A percentile compares a stretch with the other conserved stretches of the same genome.
Conservation (phyloP, 352 stramenopile species). For the Pythium brassicae region DNA sequence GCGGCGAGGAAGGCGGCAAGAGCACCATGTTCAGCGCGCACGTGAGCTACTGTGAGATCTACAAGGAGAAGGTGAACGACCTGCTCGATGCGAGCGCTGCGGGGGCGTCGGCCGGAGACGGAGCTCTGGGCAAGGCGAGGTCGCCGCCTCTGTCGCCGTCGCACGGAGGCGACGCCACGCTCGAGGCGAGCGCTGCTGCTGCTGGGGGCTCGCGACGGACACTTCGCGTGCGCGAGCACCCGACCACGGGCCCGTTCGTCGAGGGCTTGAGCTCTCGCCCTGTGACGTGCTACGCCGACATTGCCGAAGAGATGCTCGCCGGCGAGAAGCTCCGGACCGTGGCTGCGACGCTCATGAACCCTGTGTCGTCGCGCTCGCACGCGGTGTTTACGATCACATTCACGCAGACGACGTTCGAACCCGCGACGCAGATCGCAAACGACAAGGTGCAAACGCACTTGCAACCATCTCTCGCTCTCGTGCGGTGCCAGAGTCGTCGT, state of each 20-base stretch:
- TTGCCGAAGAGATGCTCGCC: constrained; percentile 67
- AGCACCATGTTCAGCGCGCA: constrained; percentile 47
- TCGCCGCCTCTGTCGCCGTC: constrained; percentile 24
- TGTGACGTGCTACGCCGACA: constrained; percentile 78
- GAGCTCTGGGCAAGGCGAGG: constrained; percentile 13
- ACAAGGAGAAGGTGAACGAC: constrained; percentile 87
- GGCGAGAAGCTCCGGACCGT: constrained; percentile 95
- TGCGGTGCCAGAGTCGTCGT: no score
- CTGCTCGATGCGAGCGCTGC: constrained; percentile 38
- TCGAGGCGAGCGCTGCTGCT: neutral
- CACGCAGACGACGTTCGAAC: constrained; percentile 71
- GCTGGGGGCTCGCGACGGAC: constrained; percentile 12
- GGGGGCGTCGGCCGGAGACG: neutral
- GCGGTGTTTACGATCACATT: constrained; percentile 96
- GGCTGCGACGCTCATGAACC: constrained; percentile 96
- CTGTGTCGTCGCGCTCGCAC: constrained; percentile 93
- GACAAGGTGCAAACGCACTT: constrained; percentile 42
- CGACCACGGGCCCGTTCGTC: constrained; percentile 80
- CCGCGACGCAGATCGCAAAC: constrained; percentile 43
- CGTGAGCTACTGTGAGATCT: constrained; percentile 85
- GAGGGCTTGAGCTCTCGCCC: constrained; percentile 65
- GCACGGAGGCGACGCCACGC: neutral
- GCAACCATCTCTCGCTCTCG: neutral
- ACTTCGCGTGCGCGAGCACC: constrained; percentile 79
- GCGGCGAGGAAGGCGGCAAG: constrained; percentile 7